Percentiles rank a stretch among this genome's conserved stretches.
phyloP scores from a whole-genome alignment of 2,329 filamentous ascomycete species.

The Aspergillus cejpii region DNA sequence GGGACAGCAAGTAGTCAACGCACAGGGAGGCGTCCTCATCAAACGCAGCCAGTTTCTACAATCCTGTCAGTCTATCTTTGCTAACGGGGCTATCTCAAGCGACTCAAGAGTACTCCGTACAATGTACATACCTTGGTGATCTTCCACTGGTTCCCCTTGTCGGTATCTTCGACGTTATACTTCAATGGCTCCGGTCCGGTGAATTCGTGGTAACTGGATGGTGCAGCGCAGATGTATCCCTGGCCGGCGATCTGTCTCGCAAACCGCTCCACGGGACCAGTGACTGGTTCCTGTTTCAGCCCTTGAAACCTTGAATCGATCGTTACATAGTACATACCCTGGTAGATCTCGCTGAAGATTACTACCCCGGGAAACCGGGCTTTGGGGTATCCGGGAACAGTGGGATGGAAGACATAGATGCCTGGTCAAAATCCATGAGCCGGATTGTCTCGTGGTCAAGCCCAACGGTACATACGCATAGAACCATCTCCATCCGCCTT shows the following conservation, averaged over 20 bases:
- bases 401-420: conserved; percentile 82
- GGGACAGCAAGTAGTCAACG: conserved; percentile 62
- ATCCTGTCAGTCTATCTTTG: too few species aligned
- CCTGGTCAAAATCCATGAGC: conserved; percentile 46
- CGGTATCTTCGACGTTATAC: conserved; percentile 82
- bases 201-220: conserved; percentile 91
- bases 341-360: conserved; percentile 91
- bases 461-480: conserved; percentile 31
- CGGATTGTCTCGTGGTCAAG: not conserved
- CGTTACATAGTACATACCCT: conserved; percentile 60
- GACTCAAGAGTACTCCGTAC: too few species aligned
- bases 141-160: conserved; percentile 81
- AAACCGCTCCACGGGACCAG: conserved; percentile 81
- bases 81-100: too few species aligned
- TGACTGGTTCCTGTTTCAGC: conserved; percentile 63
- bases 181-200: conserved; percentile 73
- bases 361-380: conserved; percentile 85
- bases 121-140: conserved; percentile 61
- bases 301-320: too few species aligned
- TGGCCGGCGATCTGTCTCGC: conserved; percentile 86
- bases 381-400: conserved; percentile 75
- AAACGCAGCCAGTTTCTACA: conserved; percentile 71
- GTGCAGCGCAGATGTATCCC: conserved; percentile 87
- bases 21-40: conserved; percentile 67
- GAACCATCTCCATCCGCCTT: conserved; percentile 33